Base-by-base conservation (phyloP, 2,329 filamentous ascomycete genomes). In the Stachybotrys elegans region DNA sequence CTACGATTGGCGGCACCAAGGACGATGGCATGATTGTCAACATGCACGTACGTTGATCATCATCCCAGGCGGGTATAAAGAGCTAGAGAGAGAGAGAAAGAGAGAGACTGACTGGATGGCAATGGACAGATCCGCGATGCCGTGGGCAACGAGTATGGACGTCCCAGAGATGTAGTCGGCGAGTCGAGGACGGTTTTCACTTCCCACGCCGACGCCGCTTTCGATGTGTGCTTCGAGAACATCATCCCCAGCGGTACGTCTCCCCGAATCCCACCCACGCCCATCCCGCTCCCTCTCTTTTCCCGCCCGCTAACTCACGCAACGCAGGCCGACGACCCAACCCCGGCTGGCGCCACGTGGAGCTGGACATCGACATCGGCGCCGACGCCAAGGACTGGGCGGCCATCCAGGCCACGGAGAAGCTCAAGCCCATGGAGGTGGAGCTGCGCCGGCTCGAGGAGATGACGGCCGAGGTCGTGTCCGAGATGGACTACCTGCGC, bases 311-410 rank as follows among this genome's bases (percentile, higher is more conserved):
- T 25, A 45, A 45, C 47, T 37, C 50, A 51, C n/a, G 5, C 11
- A 29, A n/a, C 7, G 52, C 49, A 63, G 67, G 59, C 44, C 58
- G 58, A 27, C 56, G 65, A 48, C 61, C 67, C 53, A 66, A 66
- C 56, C 67, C 72, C 65, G 75, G 81, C 42, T 71, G 66, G 61
- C 87, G 90, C 53, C 79, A 86, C 65, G 70, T 96, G 54, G 91
- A 95, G 71, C 86, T 96, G 58, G 91, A 95, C 68, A 86, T 96
- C 63, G 91, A 96, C 67, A 95, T 96, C 58, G 91, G 91, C 59
- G 91, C 91, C 68, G 91, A 96, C 67, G 93, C 93, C 53, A 95
- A 95, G 69, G 93, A 98, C 72, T 98, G 93, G 93, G 90, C 85
- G 53, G 89, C 89, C 56, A 94, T 97, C 64, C 90, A 96, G 71